These are phyloP conservation scores for Limnomonas spitsbergensis DNA, from an alignment of 139 green algal species.

Conservation along the genomic window DNA sequence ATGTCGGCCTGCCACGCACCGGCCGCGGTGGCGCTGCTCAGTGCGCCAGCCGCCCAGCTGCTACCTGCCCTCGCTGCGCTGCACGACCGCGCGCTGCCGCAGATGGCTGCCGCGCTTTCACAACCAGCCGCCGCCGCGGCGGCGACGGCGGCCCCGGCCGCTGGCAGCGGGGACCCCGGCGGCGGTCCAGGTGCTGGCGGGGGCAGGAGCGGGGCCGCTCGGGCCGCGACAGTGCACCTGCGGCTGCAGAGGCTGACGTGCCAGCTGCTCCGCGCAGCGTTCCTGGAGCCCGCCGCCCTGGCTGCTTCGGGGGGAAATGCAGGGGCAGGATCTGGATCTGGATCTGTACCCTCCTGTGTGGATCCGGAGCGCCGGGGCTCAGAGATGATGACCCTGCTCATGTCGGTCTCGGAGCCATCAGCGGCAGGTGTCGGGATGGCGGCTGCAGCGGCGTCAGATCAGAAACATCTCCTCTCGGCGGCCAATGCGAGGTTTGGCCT, in stretches of 20 bases:
- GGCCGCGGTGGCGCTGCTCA: conserved; percentile 19
- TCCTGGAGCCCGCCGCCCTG: background rate
- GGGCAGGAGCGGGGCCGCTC: too few relatives aligned
- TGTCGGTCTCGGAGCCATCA: conserved; percentile 35
- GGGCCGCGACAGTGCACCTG: background rate
- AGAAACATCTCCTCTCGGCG: background rate
- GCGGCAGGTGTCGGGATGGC: background rate
- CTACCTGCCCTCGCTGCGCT: too few relatives aligned
- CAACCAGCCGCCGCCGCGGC: background rate
- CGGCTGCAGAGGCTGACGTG: background rate
- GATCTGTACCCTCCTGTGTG: too few relatives aligned
- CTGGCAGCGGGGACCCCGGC: too few relatives aligned
- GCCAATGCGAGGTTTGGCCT: background rate
- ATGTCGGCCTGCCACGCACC: conserved; percentile 51
- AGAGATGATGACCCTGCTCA: conserved; percentile 55
- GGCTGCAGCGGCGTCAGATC: background rate
- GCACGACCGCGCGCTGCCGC: background rate
- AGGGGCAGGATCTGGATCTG: too few relatives aligned
- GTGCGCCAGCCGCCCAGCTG: background rate
- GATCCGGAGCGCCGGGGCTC: conserved; percentile 48
- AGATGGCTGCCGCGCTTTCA: too few relatives aligned
- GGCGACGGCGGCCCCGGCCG: too few relatives aligned
- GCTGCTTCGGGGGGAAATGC: background rate
- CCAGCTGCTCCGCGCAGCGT: background rate
- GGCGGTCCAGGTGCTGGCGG: too few relatives aligned